Evolutionary conservation across 2,329 filamentous ascomycete genomes (phyloP), one percentile per base, ranked within the genome.

Genomic region (Didymellaceae sp.): DNA sequence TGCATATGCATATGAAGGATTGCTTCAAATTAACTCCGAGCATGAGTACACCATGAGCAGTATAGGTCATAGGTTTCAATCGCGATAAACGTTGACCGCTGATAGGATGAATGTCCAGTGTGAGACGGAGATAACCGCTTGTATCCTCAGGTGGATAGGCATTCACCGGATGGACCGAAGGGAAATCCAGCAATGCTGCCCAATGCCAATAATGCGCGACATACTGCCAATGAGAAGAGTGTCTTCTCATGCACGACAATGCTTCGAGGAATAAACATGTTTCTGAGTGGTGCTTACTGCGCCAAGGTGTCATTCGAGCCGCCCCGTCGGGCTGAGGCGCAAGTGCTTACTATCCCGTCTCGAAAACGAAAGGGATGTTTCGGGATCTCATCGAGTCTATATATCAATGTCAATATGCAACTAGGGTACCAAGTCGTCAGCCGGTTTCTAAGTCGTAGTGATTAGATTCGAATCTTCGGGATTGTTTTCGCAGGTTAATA

Each of bases 201-300:
- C 26, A 30, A 42, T 33, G 9, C 17, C 20, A 25, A 41, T 22
- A 43, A 38, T 42, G 24, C 35, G 21, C 26, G n/a, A 20, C 6
- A 4, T 5, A 8, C 26, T 16, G 20, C 11, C 48, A 30, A 51
- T 45, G 39, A 14, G 5, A 11, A 25, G 10, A 26, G n/a, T 10
- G 22, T 3, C 9, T 22, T 37, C 13, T 25, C 11, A n/a, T 31
- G 42, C 24, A n/a, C 17, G 21, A 25, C 5, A 22, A 43, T 31
- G 31, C 10, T 51, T 42, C 35, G 35, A 45, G 41, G 17, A 31
- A 18, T 17, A 35, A 40, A 30, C 20, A 22, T 31, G 47, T 17
- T 45, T 22, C 22, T 11, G 30, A 16, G 33, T 44, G 55, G 56
- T 57, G 58, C 47, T 64, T 42, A 56, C 55, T 42, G 53, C 47